Base-by-base conservation (phyloP, 192 early-diverging fungal genomes). In the Diversispora eburnea region DNA sequence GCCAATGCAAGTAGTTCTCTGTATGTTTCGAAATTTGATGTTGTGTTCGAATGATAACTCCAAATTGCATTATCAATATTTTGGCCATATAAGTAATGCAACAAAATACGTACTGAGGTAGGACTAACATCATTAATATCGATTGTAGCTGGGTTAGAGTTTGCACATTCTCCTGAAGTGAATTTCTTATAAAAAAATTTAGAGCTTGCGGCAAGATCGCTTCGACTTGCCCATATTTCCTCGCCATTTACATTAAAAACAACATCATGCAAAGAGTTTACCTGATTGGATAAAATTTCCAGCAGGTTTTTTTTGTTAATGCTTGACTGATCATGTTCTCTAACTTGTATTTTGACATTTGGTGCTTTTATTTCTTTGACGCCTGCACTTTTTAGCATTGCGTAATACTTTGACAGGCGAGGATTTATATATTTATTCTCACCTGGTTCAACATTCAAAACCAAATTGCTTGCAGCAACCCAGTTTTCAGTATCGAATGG, bases 61-160 rank as follows among this genome's bases (percentile, higher is more conserved):
- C 41, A n/a, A 54, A 70, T 70, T 22, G 51, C 67, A 17, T 70
- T 3, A 56, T 70, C 52, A 5, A 70, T 70, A 52, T 22, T 56
- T 17, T 56, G 49, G 3, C 67, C 67, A 55, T 70, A 57, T n/a
- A 70, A 10, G 19, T 56, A 70, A 10, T 52, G 49, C 33, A 70
- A 56, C 3, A 70, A 70, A 1, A 70, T 41, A 8, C 19, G 25
- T 12, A 70, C 4, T 12, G 67, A 70, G 5, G 19, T 52, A 8
- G 52, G 20, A 10, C 8, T 39, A 39, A 70, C 42, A 3, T 57
- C 17, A 33, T 10, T 9, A 70, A 56, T 70, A 54, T 3, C 22
- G 6, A 56, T 52, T 13, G 51, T 70, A 56, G 17, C 6, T 25
- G 48, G 67, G 3, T 54, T 54, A 33, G 39, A 12, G 3, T 19